phyloP scores from a whole-genome alignment of 331 rosid species.

The Rhamnella rubrinervis region DNA sequence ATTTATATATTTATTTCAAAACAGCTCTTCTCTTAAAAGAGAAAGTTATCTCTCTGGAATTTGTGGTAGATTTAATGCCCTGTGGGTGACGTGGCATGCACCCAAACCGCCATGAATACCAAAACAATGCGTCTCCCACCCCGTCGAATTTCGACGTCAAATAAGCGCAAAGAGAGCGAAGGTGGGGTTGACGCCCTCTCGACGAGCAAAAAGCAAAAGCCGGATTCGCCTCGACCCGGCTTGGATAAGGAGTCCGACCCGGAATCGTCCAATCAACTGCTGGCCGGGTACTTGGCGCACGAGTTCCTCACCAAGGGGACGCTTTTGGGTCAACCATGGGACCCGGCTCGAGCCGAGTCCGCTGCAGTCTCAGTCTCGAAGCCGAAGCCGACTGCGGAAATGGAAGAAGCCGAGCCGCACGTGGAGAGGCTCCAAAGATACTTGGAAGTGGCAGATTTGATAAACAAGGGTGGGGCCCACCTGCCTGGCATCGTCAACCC shows the following conservation, averaged over 20 bases:
- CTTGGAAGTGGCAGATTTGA: conserved; percentile 60
- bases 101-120: conserved; percentile 63
- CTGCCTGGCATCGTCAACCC: conserved; percentile 83
- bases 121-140: conserved; percentile 99
- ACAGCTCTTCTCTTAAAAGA: not conserved
- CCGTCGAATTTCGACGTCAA: conserved; percentile 64
- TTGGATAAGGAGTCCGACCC: conserved; percentile 13
- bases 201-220: conserved; percentile 38
- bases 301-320: conserved; percentile 79
- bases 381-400: not conserved
- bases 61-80: conserved; percentile 20
- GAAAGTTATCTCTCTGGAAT: not conserved
- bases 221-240: conserved; percentile 28
- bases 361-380: conserved; percentile 2
- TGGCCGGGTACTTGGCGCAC: conserved; percentile 96
- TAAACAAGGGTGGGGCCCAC: conserved; percentile 60
- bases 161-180: conserved; percentile 67
- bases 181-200: conserved; percentile 42
- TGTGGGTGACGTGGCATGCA: conserved; percentile 80
- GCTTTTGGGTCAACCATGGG: conserved; percentile 67
- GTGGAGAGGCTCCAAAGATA: conserved; percentile 41
- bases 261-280: conserved; percentile 41
- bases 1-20: not conserved
- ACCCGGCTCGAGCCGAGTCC: conserved; percentile 26
- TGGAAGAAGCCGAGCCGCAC: conserved; percentile 28